These are phyloP conservation scores for Ichthyophonus hoferi DNA, from an alignment of 208 protist genomes.

Conservation along the genomic window DNA sequence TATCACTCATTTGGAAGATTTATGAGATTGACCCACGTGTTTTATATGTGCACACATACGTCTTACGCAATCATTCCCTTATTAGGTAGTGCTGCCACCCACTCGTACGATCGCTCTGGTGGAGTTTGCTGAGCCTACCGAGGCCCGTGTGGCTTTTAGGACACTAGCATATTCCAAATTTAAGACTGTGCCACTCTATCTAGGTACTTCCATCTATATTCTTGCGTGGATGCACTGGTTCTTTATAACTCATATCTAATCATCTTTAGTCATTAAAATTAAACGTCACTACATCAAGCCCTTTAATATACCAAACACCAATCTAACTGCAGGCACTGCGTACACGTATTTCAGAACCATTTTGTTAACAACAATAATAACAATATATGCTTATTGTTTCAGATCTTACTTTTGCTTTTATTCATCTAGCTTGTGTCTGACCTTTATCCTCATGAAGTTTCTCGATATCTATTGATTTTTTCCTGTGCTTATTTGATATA, in stretches of 20 bases:
- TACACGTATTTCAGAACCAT: no score
- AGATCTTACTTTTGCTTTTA: no score
- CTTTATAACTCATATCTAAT: background rate
- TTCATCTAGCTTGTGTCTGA: no score
- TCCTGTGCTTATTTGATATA: no score
- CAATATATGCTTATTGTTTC: no score
- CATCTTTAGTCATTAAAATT: background rate
- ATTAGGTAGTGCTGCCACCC: conserved; percentile 61
- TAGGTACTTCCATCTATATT: conserved; percentile 61
- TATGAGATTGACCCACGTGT: no score
- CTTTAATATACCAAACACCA: background rate
- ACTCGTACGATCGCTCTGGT: conserved; percentile 66
- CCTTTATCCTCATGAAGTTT: no score
- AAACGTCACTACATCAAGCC: background rate
- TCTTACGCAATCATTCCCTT: no score
- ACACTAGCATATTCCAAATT: conserved; percentile 88
- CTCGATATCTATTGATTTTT: no score
- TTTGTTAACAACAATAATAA: no score
- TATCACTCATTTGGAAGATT: no score
- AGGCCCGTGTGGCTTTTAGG: conserved; percentile 82
- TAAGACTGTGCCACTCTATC: conserved; percentile 82
- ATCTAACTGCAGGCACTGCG: background rate
- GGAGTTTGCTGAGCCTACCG: conserved; percentile 60
- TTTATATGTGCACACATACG: no score
- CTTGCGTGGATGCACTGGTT: background rate